Evolutionary conservation across 2,329 filamentous ascomycete genomes (phyloP).

Genomic region (Fusarium secorum): DNA sequence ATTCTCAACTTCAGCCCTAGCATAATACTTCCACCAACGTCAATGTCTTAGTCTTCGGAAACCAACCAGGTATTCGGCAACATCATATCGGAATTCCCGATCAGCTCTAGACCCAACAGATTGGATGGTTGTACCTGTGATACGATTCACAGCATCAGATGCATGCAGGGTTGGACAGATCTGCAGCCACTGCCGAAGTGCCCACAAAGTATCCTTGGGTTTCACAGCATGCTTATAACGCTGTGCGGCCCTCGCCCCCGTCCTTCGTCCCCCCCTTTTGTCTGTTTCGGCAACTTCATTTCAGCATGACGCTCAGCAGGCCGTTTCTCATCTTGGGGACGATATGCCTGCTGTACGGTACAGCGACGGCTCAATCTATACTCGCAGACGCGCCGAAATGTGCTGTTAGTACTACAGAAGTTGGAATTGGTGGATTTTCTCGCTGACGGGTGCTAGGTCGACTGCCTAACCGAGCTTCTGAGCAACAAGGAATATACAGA

Average conservation of each 20-base stretch:
- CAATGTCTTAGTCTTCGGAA: neutral
- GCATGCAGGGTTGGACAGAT: neutral
- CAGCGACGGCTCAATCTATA: neutral
- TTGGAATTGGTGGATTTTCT: rapidly evolving
- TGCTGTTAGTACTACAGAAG: neutral
- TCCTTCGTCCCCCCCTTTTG: neutral
- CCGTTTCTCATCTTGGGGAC: neutral
- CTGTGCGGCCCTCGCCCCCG: neutral
- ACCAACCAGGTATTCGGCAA: neutral
- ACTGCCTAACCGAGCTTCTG: neutral
- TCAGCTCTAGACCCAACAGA: neutral
- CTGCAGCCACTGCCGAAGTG: neutral
- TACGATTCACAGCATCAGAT: neutral
- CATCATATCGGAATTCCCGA: too few relatives aligned
- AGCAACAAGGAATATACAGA: neutral
- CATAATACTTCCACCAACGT: neutral
- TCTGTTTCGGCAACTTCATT: neutral
- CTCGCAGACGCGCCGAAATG: neutral
- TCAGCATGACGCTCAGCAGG: neutral
- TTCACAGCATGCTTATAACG: neutral
- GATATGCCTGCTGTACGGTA: neutral
- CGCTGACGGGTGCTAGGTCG: neutral
- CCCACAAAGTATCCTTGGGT: neutral
- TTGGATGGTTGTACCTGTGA: neutral
- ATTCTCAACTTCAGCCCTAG: neutral